These are phyloP conservation scores for Pseudovirgaria hyperparasitica DNA, from an alignment of 2,329 filamentous ascomycete species.

Conservation along the genomic window DNA sequence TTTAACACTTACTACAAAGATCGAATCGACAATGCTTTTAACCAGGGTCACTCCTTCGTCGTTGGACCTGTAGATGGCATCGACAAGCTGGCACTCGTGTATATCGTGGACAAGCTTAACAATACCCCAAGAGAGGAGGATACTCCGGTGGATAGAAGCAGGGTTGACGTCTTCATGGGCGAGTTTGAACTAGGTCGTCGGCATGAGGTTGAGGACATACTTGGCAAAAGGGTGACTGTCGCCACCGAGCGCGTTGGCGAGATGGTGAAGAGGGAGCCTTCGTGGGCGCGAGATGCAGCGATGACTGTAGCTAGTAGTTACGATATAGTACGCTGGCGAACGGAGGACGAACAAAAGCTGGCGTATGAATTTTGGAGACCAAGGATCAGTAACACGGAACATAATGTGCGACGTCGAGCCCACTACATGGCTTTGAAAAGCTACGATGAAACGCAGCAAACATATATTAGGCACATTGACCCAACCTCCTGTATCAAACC, in stretches of 20 bases:
- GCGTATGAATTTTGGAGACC: constrained; percentile 14
- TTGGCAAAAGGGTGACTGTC: too few relatives aligned
- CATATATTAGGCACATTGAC: too few relatives aligned
- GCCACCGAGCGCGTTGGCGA: too few relatives aligned
- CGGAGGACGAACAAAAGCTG: constrained; percentile 11
- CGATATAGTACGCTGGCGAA: constrained; percentile 22
- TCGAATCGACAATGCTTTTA: constrained; percentile 18
- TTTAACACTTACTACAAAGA: constrained; percentile 19
- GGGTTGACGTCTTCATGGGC: too few relatives aligned
- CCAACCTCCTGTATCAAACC: too few relatives aligned
- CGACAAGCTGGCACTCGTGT: constrained; percentile 14
- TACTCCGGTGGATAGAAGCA: too few relatives aligned
- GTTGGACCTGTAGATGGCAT: constrained; percentile 13
- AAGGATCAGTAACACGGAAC: constrained; percentile 23
- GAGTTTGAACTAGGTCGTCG: too few relatives aligned
- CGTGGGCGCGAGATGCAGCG: constrained; percentile 16
- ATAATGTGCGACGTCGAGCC: constrained; percentile 23
- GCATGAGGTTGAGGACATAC: too few relatives aligned
- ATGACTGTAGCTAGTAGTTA: constrained; percentile 21
- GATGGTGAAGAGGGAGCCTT: constrained; percentile 9
- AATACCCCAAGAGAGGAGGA: too few relatives aligned
- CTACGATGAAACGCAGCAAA: too few relatives aligned
- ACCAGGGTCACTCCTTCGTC: constrained; percentile 13
- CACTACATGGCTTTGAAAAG: too few relatives aligned
- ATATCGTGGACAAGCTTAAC: constrained; percentile 12